Conservation (phyloP, 805 yeast genomes). For the Torulaspora quercuum region DNA sequence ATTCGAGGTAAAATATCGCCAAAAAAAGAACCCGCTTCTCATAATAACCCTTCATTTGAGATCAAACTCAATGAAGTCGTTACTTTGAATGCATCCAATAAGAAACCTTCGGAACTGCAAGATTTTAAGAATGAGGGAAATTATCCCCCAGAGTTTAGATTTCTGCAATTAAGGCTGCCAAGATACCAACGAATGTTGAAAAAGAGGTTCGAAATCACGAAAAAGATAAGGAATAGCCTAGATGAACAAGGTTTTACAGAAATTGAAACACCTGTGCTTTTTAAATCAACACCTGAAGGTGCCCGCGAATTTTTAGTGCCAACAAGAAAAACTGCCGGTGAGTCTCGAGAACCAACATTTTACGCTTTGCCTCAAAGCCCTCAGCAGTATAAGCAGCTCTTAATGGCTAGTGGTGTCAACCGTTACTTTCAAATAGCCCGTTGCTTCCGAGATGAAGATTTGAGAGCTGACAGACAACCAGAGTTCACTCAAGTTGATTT, state of each 20-base stretch:
- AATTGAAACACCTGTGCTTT: conserved; percentile 87
- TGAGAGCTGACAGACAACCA: conserved; percentile 93
- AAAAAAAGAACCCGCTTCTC: conserved; percentile 23
- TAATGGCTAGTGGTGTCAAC: conserved; percentile 91
- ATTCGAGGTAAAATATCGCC: conserved; percentile 53
- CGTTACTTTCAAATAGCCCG: conserved; percentile 86
- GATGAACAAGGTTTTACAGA: conserved; percentile 58
- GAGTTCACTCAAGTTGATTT: conserved; percentile 97
- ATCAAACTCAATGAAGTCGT: conserved; percentile 50
- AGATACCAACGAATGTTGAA: conserved; percentile 54
- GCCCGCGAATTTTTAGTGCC: conserved; percentile 96
- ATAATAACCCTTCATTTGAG: conserved; percentile 48
- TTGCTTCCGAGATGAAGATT: conserved; percentile 95
- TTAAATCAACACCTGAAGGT: conserved; percentile 97
- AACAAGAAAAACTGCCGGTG: conserved; percentile 53
- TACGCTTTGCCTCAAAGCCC: conserved; percentile 98
- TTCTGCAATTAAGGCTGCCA: conserved; percentile 68
- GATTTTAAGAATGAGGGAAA: conserved; percentile 48
- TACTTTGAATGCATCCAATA: conserved; percentile 58
- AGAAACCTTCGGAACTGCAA: conserved; percentile 65
- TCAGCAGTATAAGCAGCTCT: conserved; percentile 90
- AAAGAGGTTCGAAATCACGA: conserved; percentile 54
- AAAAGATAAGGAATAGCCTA: conserved; percentile 43
- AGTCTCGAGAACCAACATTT: conserved; percentile 37
- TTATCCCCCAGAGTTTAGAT: conserved; percentile 78